Conservation (phyloP, 2,329 filamentous ascomycete genomes). For the Lachnellula arida region DNA sequence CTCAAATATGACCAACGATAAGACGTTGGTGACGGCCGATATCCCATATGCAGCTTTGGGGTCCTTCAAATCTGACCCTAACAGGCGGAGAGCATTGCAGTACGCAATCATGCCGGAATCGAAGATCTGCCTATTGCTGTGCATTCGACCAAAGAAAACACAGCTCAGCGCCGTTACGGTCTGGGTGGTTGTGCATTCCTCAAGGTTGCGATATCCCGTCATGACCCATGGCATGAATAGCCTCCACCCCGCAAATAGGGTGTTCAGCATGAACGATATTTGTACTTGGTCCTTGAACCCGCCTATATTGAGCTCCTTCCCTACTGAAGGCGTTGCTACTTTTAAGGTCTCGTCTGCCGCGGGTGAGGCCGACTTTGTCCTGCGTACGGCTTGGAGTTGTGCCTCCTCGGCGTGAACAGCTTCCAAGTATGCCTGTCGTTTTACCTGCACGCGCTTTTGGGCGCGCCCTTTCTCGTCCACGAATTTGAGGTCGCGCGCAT, state of each 20-base stretch:
- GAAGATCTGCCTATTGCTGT: constrained; percentile 6
- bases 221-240: constrained; percentile 9
- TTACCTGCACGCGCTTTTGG: constrained; percentile 15
- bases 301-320: neutral
- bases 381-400: constrained; percentile 1
- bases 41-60: constrained; percentile 1
- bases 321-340: neutral
- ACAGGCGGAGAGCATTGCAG: constrained; percentile 13
- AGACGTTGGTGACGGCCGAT: constrained; percentile 10
- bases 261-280: constrained; percentile 10
- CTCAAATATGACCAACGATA: constrained; percentile 14
- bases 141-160: constrained; percentile 12
- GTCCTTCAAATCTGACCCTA: constrained; percentile 12
- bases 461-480: constrained; percentile 17
- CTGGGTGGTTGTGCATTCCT: constrained; percentile 16
- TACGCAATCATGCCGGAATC: constrained; percentile 10
- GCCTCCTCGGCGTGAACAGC: constrained; percentile 13
- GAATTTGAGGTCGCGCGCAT: constrained; percentile 14
- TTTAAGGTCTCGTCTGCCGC: too few relatives aligned
- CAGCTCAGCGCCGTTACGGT: constrained; percentile 12
- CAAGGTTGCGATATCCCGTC: constrained; percentile 5
- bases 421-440: constrained; percentile 16
- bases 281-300: neutral
- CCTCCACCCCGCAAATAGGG: constrained; percentile 10
- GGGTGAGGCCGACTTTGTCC: too few relatives aligned